Evolutionary conservation across 192 early-diverging fungal genomes (phyloP).

Genomic region (Fimicolochytrium jonesii): DNA sequence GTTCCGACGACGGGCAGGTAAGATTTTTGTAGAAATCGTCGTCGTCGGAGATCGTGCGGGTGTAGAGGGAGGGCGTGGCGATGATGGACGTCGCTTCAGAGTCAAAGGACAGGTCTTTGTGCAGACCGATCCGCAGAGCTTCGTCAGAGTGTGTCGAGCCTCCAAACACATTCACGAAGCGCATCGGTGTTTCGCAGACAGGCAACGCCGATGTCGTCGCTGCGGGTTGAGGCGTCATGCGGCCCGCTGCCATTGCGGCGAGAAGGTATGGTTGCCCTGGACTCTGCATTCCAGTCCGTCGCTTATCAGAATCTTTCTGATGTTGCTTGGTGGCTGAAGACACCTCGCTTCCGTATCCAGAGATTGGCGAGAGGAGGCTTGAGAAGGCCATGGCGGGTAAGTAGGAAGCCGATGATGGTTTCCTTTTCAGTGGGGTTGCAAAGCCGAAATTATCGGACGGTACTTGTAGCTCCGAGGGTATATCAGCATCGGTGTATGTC

Average conservation of each 20-base stretch:
- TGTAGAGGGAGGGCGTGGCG: neutral
- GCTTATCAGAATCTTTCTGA: too few relatives aligned
- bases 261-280: too few relatives aligned
- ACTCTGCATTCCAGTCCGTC: too few relatives aligned
- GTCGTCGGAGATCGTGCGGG: neutral
- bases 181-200: neutral
- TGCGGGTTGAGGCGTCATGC: too few relatives aligned
- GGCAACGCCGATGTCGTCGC: neutral
- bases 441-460: neutral
- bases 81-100: neutral
- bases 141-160: neutral
- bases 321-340: too few relatives aligned
- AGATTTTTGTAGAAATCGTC: neutral
- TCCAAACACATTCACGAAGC: neutral
- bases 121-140: neutral
- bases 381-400: too few relatives aligned
- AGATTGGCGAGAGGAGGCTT: too few relatives aligned
- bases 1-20: slow-evolving; percentile 10
- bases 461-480: neutral
- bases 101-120: too few relatives aligned
- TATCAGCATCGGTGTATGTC: neutral
- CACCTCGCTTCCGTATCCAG: too few relatives aligned
- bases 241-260: too few relatives aligned
- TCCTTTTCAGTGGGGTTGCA: too few relatives aligned
- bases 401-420: too few relatives aligned